These are phyloP conservation scores for Teratosphaeria destructans DNA, from an alignment of 2,329 filamentous ascomycete genomes.

Conservation along the genomic window DNA sequence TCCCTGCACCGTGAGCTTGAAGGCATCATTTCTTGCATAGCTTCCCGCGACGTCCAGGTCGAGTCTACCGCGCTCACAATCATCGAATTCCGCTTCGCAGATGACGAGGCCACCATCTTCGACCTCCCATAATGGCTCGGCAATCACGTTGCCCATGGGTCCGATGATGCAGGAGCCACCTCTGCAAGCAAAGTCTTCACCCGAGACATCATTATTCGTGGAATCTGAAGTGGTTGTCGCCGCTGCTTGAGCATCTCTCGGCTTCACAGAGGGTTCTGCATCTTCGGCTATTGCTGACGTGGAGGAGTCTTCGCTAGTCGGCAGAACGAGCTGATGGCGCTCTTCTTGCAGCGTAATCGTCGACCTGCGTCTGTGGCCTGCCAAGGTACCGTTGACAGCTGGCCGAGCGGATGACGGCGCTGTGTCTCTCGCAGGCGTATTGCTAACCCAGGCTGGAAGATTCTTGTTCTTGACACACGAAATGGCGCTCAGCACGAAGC, in stretches of 20 bases:
- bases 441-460: slow-evolving; percentile 47
- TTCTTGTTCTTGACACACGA: slow-evolving; percentile 59
- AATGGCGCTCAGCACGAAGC: slow-evolving; percentile 78
- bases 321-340: slow-evolving; percentile 45
- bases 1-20: slow-evolving; percentile 49
- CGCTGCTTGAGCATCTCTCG: background rate
- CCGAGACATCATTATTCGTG: slow-evolving; percentile 8
- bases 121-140: slow-evolving; percentile 71
- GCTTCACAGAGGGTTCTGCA: background rate
- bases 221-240: slow-evolving; percentile 2
- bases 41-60: slow-evolving; percentile 79
- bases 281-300: slow-evolving; percentile 1
- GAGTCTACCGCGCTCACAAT: slow-evolving; percentile 70
- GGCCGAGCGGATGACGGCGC: background rate
- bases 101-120: slow-evolving; percentile 57
- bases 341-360: slow-evolving; percentile 36
- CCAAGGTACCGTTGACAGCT: background rate
- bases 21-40: slow-evolving; percentile 65
- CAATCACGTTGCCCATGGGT: slow-evolving; percentile 68
- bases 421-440: background rate
- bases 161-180: slow-evolving; percentile 77
- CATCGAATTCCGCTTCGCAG: slow-evolving; percentile 73
- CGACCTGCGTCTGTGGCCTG: slow-evolving; percentile 24
- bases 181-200: slow-evolving; percentile 50
- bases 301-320: slow-evolving; percentile 5